A percentile compares a stretch with the other conserved stretches of the same genome.
Conservation (phyloP, 1,139 yeast species). For the Lodderomyces pseudojiufengensis region DNA sequence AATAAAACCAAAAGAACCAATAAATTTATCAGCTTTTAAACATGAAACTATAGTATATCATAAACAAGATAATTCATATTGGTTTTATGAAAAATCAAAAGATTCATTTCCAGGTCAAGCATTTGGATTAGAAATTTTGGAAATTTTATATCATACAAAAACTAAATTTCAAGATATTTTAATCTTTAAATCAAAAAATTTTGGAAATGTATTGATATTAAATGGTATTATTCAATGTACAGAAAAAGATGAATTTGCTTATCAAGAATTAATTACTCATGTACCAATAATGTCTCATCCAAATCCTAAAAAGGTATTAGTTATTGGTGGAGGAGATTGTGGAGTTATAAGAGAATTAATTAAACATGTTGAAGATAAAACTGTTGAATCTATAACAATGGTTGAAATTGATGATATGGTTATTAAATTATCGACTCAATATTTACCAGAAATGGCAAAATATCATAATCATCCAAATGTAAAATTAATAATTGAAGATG, state of each 20-base stretch:
- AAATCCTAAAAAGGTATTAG: conserved; percentile 69
- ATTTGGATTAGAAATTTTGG: conserved; percentile 35
- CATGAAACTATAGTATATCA: conserved; percentile 27
- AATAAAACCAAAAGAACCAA: conserved; percentile 3
- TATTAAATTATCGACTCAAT: conserved; percentile 68
- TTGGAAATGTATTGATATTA: conserved; percentile 80
- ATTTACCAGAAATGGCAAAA: conserved; percentile 76
- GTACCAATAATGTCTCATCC: conserved; percentile 75
- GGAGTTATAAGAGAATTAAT: conserved; percentile 84
- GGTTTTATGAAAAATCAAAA: conserved; percentile 40
- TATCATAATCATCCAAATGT: conserved; percentile 71
- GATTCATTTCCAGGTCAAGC: conserved; percentile 45
- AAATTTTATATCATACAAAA: conserved; percentile 34
- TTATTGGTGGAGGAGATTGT: conserved; percentile 94
- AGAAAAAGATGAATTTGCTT: conserved; percentile 85
- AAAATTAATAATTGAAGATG: conserved; percentile 76
- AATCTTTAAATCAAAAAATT: conserved; percentile 68
- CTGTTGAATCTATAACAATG: conserved; percentile 67
- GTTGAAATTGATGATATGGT: conserved; percentile 93
- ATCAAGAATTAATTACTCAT: conserved; percentile 86
- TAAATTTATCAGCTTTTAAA: conserved; percentile 17
- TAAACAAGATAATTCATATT: conserved; percentile 26
- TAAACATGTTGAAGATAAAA: conserved; percentile 55
- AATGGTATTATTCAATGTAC: conserved; percentile 89
- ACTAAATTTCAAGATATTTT: conserved; percentile 49